A percentile compares a stretch with the other conserved stretches of the same genome.
Evolutionary conservation across 495 filamentous ascomycete species (phyloP).

Genomic region (Aspergillus baeticus): DNA sequence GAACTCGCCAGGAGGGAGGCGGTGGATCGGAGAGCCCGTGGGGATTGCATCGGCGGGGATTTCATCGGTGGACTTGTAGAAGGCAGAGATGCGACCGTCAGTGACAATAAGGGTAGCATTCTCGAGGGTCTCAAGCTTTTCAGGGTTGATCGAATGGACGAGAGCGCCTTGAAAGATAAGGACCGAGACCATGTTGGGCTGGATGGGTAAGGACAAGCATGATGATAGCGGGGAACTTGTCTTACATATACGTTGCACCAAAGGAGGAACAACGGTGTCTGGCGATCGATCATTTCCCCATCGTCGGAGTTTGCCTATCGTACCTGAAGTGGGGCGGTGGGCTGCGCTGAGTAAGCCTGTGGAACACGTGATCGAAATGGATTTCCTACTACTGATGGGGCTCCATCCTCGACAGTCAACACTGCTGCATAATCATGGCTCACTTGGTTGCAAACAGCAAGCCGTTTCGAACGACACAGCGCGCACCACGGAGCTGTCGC

Average conservation of each 20-base stretch:
- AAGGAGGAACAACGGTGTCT: no score
- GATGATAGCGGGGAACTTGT: no score
- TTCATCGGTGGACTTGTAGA: constrained; percentile 38
- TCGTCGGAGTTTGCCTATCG: neutral
- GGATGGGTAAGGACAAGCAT: neutral
- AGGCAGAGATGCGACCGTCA: constrained; percentile 42
- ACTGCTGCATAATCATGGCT: neutral
- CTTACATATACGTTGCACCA: neutral
- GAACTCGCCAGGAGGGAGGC: constrained; percentile 50
- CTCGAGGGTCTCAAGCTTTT: constrained; percentile 47
- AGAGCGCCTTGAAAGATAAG: constrained; percentile 49
- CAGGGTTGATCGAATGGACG: constrained; percentile 45
- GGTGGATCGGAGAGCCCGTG: constrained; percentile 33
- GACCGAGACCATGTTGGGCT: neutral
- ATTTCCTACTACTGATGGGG: no score
- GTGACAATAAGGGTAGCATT: constrained; percentile 44
- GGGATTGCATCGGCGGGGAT: constrained; percentile 33
- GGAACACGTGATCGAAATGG: neutral
- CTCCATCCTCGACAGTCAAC: neutral
- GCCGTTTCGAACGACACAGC: neutral
- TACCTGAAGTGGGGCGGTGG: no score
- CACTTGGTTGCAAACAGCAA: neutral
- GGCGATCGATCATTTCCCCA: no score
- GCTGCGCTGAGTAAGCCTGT: no score
- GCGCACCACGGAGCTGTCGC: constrained; percentile 3